phyloP scores from a whole-genome alignment of 106 monocot genomes.

The Apostasia ramifera region DNA sequence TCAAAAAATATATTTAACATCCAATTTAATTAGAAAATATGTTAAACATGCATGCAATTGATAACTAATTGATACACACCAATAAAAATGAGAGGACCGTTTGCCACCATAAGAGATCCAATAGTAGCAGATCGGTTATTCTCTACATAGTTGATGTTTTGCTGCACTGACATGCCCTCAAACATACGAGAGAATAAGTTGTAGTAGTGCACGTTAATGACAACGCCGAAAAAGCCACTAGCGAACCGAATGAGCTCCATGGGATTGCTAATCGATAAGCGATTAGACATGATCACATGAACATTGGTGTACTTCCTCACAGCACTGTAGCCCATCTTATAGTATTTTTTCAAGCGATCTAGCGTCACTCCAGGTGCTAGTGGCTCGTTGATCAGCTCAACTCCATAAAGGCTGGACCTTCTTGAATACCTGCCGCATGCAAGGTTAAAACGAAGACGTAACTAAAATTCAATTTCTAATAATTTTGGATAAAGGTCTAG shows the following conservation, averaged over 20 bases:
- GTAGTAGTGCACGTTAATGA: slow-evolving; percentile 4
- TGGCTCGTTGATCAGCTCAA: too few species aligned
- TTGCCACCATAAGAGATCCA: slow-evolving; percentile 12
- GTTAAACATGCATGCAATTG: not conserved
- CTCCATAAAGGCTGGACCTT: too few species aligned
- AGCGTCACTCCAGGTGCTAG: too few species aligned
- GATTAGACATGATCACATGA: slow-evolving; percentile 1
- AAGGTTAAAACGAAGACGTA: too few species aligned
- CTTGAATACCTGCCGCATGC: too few species aligned
- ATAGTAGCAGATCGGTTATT: slow-evolving; percentile 33
- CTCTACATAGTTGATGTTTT: slow-evolving; percentile 59
- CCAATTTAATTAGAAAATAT: not conserved
- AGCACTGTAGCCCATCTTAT: slow-evolving; percentile 42
- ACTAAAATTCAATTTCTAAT: too few species aligned
- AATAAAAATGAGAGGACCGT: slow-evolving; percentile 55
- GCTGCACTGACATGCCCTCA: slow-evolving; percentile 12
- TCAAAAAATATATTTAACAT: too few species aligned
- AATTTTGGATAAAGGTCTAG: too few species aligned
- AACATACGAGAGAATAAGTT: too few species aligned
- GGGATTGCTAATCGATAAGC: too few species aligned
- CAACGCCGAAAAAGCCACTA: slow-evolving; percentile 30
- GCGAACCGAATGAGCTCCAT: slow-evolving; percentile 18
- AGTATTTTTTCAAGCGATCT: slow-evolving; percentile 44
- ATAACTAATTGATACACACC: slow-evolving; percentile 22
- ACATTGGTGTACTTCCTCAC: slow-evolving; percentile 59